Base-by-base conservation (phyloP, 1,284 basidiomycete species). In the Tilletia walkeri region DNA sequence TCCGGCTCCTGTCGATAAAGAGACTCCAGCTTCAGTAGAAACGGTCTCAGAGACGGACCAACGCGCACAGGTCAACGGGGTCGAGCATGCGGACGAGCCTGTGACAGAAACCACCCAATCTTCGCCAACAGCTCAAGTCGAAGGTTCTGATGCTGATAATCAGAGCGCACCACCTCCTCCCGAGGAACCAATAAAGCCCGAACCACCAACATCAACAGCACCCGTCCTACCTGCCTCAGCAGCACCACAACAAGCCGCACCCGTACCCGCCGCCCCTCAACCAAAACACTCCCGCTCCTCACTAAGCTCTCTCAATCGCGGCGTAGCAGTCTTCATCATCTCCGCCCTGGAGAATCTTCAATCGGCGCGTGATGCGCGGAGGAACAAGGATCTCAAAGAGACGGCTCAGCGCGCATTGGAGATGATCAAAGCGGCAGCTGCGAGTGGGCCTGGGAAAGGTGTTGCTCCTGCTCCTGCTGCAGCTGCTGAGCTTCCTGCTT, bases 321-420 rank as follows among this genome's bases (percentile, higher is more conserved):
- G 72, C 30, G 66, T 63, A 45, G 76, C 79, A 20, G 82, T 83
- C 67, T 83, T 83, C 69, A 79, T 83, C 61, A 68, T 81, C 39
- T 76, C 80, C 5, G 82, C 82, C 18, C 75, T 83, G 36, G 80
- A 83, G 50, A 74, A 74, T 2, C 73, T 83, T 66, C 70, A 74
- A 34, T 59, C 65, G 30, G 78, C 79, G 18, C 81, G 78, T 67
- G 82, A 83, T 45, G 81, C 81, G 3, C 75, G 74, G 53, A 78
- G 75, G 59, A 75, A 73, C 70, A 82, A 81, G 74, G 78, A 75
- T 67, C 74, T 83, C 68, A 75, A 76, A 47, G 78, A 80, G 20
- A 77, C 76, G 4, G 70, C 76, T 24, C 68, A 72, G n/a, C 49
- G 59, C 7, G 82, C 82, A 1, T 71, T 82, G 18, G 82, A 82